A percentile compares a stretch with the other conserved stretches of the same genome.
Evolutionary conservation across 2,329 filamentous ascomycete species (phyloP).

Genomic region (Zymoseptoria pseudotritici): DNA sequence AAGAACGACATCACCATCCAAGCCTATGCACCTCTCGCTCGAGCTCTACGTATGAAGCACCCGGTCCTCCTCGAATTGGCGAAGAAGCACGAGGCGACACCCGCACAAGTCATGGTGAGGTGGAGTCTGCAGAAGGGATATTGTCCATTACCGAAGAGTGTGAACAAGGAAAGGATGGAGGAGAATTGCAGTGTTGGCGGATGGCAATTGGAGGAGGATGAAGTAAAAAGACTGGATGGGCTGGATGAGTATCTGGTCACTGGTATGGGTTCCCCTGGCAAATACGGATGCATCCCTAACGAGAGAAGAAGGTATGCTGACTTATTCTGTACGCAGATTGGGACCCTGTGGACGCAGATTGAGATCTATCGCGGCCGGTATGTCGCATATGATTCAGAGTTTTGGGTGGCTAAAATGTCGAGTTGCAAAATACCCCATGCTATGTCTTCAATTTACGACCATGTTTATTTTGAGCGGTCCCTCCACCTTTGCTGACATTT

Average conservation of each 20-base stretch:
- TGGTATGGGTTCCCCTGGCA: not conserved
- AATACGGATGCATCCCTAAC: too few relatives aligned
- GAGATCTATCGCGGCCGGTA: not conserved
- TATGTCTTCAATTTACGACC: not conserved
- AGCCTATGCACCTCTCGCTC: slow-evolving; percentile 71
- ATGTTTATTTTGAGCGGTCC: not conserved
- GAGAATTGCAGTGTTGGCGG: slow-evolving; percentile 57
- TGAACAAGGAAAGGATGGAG: slow-evolving; percentile 52
- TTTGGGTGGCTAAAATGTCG: not conserved
- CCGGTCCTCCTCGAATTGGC: slow-evolving; percentile 55
- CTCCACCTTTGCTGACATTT: not conserved
- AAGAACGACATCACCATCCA: slow-evolving; percentile 63
- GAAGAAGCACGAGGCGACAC: slow-evolving; percentile 61
- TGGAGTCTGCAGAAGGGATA: slow-evolving; percentile 72
- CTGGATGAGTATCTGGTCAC: slow-evolving; percentile 69
- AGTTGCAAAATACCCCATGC: not conserved
- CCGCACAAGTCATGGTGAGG: slow-evolving; percentile 66
- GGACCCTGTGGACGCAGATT: slow-evolving; percentile 28
- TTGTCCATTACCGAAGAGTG: slow-evolving; percentile 67
- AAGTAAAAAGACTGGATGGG: slow-evolving; percentile 55
- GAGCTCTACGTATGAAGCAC: slow-evolving; percentile 63
- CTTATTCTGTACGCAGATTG: slow-evolving; percentile 21
- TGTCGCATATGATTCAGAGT: not conserved
- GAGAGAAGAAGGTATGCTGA: slow-evolving; percentile 5
- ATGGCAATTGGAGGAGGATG: slow-evolving; percentile 55